Evolutionary conservation across 2,329 filamentous ascomycete genomes (phyloP).

Genomic region (Fusarium neocosmosporiellum): DNA sequence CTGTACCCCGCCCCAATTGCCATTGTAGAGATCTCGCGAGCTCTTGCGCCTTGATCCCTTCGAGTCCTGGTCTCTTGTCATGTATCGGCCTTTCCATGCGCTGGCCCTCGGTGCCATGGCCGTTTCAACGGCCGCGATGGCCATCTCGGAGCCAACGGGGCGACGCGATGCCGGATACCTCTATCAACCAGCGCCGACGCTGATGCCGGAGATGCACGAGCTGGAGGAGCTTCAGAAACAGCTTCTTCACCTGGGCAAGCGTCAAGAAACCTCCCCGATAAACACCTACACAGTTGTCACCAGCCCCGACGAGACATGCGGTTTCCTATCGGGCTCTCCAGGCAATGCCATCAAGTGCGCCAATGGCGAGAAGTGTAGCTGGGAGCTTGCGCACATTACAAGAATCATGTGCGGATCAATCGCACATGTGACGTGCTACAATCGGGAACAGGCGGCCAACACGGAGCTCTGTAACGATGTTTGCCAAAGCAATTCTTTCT

Average conservation of each 20-base stretch:
- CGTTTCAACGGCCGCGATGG: not conserved
- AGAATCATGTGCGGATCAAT: constrained; percentile 15
- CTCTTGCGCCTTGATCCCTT: not conserved
- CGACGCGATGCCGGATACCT: constrained; percentile 12
- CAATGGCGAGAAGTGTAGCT: constrained; percentile 11
- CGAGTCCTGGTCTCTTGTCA: not conserved
- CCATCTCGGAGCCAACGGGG: constrained; percentile 16
- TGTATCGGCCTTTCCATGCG: not conserved
- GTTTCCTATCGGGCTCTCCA: constrained; percentile 24
- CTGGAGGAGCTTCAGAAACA: constrained; percentile 1
- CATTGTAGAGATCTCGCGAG: not conserved
- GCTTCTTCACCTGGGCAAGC: constrained; percentile 11
- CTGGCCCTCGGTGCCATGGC: constrained; percentile 1
- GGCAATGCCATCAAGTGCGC: constrained; percentile 28
- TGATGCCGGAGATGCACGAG: not conserved
- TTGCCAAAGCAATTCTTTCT: constrained; percentile 26
- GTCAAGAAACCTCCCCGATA: not conserved
- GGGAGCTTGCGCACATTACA: constrained; percentile 3
- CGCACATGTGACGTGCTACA: not conserved
- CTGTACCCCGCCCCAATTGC: constrained; percentile 12
- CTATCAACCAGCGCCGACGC: constrained; percentile 13
- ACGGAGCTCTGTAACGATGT: constrained; percentile 22
- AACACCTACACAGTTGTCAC: constrained; percentile 17
- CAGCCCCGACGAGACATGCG: constrained; percentile 24
- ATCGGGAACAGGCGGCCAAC: not conserved